Evolutionary conservation across 257 asterid genomes (phyloP).

Genomic region (Nicotiana paniculata): DNA sequence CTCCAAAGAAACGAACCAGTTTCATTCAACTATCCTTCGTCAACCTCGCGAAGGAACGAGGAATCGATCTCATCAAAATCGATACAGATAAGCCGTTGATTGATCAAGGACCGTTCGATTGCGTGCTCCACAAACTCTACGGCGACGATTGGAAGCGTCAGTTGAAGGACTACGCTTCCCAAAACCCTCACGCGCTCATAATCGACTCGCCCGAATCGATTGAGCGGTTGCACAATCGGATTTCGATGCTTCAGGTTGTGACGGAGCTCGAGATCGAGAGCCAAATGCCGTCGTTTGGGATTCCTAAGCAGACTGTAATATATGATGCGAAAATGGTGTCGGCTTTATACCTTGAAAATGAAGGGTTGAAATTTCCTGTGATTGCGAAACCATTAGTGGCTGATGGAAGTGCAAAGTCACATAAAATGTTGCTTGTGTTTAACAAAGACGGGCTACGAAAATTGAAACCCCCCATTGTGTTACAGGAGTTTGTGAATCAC

Average conservation of each 20-base stretch:
- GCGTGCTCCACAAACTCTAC: conserved; percentile 57
- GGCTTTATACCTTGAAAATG: conserved; percentile 28
- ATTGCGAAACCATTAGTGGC: conserved; percentile 70
- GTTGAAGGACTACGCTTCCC: conserved; percentile 36
- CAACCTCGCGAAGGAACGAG: conserved; percentile 48
- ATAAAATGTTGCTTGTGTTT: conserved; percentile 56
- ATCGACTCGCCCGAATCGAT: conserved; percentile 61
- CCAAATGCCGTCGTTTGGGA: conserved; percentile 41
- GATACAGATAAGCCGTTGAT: conserved; percentile 43
- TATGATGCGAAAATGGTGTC: conserved; percentile 34
- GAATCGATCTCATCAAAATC: conserved; percentile 62
- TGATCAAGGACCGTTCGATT: conserved; percentile 70
- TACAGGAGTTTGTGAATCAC: conserved; percentile 70
- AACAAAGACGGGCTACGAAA: conserved; percentile 48
- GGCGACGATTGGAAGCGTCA: conserved; percentile 57
- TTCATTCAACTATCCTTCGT: conserved; percentile 54
- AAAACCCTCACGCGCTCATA: conserved; percentile 41
- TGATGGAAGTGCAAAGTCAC: conserved; percentile 69
- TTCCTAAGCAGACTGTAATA: conserved; percentile 53
- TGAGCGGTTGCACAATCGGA: conserved; percentile 61
- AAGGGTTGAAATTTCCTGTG: conserved; percentile 56
- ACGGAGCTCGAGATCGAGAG: conserved; percentile 26
- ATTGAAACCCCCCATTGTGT: conserved; percentile 64
- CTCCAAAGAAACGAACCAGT: conserved; percentile 63
- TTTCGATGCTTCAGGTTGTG: conserved; percentile 69